phyloP scores from a whole-genome alignment of 305 asterid species.

The Solanum hybrid region DNA sequence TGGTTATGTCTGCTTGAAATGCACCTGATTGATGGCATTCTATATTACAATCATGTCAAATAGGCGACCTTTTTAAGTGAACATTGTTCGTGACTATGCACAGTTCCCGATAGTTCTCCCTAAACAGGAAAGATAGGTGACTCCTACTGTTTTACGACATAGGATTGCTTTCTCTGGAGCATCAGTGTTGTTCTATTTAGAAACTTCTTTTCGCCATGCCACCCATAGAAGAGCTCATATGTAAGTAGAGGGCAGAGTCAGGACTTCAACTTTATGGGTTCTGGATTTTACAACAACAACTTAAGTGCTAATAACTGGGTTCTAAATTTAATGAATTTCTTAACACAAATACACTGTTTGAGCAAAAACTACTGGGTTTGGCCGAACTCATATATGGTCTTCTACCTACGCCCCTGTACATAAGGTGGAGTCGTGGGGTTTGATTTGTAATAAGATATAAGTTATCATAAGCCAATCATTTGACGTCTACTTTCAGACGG shows the following conservation, averaged over 20 bases:
- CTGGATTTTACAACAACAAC: neutral
- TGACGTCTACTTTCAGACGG: neutral
- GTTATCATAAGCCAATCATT: neutral
- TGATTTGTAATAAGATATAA: neutral
- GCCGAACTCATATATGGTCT: neutral
- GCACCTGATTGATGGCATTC: neutral
- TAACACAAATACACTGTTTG: neutral
- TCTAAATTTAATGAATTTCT: neutral
- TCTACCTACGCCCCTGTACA: neutral
- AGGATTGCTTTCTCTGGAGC: neutral
- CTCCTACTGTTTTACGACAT: neutral
- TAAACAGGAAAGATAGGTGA: neutral
- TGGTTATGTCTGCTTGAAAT: neutral
- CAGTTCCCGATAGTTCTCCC: neutral
- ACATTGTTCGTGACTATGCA: neutral
- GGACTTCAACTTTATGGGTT: neutral
- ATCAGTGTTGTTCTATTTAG: neutral
- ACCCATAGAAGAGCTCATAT: neutral
- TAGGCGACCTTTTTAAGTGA: neutral
- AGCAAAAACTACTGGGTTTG: neutral
- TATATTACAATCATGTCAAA: neutral
- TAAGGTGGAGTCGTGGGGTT: neutral
- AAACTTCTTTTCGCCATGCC: neutral
- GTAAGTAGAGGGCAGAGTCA: neutral
- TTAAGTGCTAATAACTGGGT: neutral